Conservation (phyloP, 257 asterid genomes). For the Anisodus tanguticus region DNA sequence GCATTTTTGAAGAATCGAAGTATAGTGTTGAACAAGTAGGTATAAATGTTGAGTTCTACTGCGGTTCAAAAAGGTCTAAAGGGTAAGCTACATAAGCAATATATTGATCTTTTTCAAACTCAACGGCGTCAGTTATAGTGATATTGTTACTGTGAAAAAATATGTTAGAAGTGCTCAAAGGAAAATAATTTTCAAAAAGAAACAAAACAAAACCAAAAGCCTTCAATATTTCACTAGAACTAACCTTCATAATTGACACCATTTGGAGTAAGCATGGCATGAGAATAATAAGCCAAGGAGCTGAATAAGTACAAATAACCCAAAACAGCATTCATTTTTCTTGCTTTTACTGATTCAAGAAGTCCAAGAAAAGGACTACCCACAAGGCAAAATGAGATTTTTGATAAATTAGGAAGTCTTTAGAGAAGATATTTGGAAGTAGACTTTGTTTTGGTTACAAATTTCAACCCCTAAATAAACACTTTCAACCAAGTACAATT, state of each 20-base stretch:
- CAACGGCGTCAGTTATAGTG: no score
- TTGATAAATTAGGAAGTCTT: not conserved
- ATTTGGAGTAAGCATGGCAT: conserved; percentile 73
- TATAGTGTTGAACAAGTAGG: no score
- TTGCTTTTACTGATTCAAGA: conserved; percentile 40
- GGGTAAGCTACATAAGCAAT: no score
- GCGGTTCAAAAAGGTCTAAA: no score
- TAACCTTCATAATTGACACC: conserved; percentile 95
- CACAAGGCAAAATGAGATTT: not conserved
- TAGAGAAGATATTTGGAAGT: not conserved
- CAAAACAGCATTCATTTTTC: conserved; percentile 40
- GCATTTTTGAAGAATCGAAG: no score
- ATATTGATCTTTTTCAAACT: no score
- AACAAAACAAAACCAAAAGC: not conserved
- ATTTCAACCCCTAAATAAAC: not conserved
- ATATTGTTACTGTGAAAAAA: no score
- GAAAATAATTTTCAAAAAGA: not conserved
- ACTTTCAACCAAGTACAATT: conserved; percentile 23
- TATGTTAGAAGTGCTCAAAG: no score
- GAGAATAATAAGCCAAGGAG: conserved; percentile 55
- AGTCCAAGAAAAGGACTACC: conserved; percentile 22
- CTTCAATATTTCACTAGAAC: not conserved
- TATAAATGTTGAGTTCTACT: not conserved
- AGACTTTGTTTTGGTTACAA: not conserved
- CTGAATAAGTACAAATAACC: conserved; percentile 44